Evolutionary conservation across 2,329 filamentous ascomycete species (phyloP), one percentile per base, ranked within the genome.

Genomic region (Sporothrix protearum): DNA sequence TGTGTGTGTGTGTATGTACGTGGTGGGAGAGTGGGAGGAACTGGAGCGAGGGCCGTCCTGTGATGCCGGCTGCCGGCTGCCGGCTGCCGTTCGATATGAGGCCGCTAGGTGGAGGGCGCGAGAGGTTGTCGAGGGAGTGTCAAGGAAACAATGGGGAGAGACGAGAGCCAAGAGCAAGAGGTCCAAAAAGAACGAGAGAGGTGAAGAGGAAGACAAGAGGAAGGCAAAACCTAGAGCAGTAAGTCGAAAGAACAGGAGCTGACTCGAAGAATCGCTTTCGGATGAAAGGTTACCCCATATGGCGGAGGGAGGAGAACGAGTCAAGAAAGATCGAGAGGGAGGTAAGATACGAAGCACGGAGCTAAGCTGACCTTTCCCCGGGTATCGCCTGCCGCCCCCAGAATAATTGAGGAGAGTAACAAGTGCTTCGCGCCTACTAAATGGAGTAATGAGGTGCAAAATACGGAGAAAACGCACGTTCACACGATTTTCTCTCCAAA

Each of bases 271-370:
- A n/a, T 12, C 22, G 16, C 30, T 25, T 19, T 16, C 45, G n/a
- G 42, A 53, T 5, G 36, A 36, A 16, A 68, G 22, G 64, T 55
- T 49, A 47, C 59, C 69, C 69, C 69, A 57, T 61, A 66, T 42
- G 36, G 69, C 3, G 63, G 22, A 49, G 28, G 19, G 12, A 16
- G n/a, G 33, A 45, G 14, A 22, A 47, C 16, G 45, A 28, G 39
- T 19, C 12, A 22, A 51, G 19, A 12, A 8, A 53, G 25, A 12
- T 9, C 8, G 19, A 28, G 49, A 28, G 10, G n/a, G 10, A 49
- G 30, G 22, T 22, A 16, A 66, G 42, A 42, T 49, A 66, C 42
- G 42, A 16, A 49, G 63, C 63, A 66, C 63, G 63, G 63, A 33
- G 63, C 45, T n/a, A 49, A 47, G 63, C 12, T 45, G 22, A 9